Evolutionary conservation across 495 filamentous ascomycete genomes (phyloP).

Genomic region (Poronia punctata): DNA sequence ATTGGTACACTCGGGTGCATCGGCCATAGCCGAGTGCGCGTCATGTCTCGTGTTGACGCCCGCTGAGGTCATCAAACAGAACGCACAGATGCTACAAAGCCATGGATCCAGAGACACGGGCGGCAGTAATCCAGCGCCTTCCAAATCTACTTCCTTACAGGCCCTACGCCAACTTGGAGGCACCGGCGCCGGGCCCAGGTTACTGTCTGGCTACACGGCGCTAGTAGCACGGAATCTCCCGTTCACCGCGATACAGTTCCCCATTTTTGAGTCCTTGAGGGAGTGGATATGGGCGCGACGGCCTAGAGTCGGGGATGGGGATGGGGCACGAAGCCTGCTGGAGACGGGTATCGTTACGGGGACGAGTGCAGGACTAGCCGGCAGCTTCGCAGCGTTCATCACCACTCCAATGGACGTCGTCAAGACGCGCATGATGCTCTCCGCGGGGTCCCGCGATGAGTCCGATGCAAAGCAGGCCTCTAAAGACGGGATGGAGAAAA

Average conservation of each 20-base stretch:
- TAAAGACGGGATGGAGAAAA: constrained; percentile 22
- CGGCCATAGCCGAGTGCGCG: constrained; percentile 66
- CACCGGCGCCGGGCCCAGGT: constrained; percentile 22
- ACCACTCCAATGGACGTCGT: constrained; percentile 82
- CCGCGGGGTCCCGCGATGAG: constrained; percentile 29
- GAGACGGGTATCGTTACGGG: constrained; percentile 66
- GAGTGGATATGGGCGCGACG: constrained; percentile 27
- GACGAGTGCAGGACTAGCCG: constrained; percentile 59
- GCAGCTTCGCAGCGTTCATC: constrained; percentile 58
- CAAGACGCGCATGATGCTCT: constrained; percentile 70
- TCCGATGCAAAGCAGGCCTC: constrained; percentile 17
- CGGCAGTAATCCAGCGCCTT: constrained; percentile 1
- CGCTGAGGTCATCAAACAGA: constrained; percentile 88
- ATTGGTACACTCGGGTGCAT: constrained; percentile 61
- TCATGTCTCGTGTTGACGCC: constrained; percentile 83
- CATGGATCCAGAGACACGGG: not conserved
- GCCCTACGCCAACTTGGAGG: constrained; percentile 35
- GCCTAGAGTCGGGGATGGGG: constrained; percentile 14
- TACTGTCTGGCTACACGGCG: constrained; percentile 76
- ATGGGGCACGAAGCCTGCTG: constrained; percentile 28
- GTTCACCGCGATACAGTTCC: constrained; percentile 83
- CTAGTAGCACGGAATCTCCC: constrained; percentile 75
- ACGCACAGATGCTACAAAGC: constrained; percentile 63
- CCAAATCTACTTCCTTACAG: constrained; percentile 33
- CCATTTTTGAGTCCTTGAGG: constrained; percentile 68